These are phyloP conservation scores for Aspergillus clavatus DNA, from an alignment of 2,329 filamentous ascomycete species.

Conservation along the genomic window DNA sequence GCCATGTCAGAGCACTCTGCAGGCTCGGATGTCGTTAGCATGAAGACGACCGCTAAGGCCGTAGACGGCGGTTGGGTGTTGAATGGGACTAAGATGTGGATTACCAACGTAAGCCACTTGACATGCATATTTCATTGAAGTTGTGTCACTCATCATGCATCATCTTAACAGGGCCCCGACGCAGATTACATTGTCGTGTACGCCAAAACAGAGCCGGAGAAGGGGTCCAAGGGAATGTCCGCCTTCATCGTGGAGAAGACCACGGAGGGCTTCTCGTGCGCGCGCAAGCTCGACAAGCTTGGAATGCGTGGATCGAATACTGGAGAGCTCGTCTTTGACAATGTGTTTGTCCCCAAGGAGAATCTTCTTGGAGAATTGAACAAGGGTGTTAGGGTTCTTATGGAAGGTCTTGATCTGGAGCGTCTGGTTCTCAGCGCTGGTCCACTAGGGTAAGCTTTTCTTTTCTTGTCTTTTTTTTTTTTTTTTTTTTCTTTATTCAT, in stretches of 20 bases:
- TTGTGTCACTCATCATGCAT: too few species aligned
- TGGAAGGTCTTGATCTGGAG: constrained; percentile 95
- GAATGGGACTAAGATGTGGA: constrained; percentile 98
- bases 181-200: constrained; percentile 95
- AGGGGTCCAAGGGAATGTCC: constrained; percentile 84
- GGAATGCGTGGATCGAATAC: constrained; percentile 98
- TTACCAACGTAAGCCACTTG: constrained; percentile 72
- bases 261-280: constrained; percentile 73
- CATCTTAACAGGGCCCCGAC: constrained; percentile 60
- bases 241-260: constrained; percentile 78
- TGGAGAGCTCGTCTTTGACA: constrained; percentile 85
- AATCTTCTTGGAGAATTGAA: constrained; percentile 77
- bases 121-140: too few species aligned
- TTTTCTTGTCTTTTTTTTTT: neutral
- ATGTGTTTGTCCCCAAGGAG: constrained; percentile 79
- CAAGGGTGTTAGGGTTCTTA: constrained; percentile 80
- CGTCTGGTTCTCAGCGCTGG: constrained; percentile 86
- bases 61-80: constrained; percentile 82
- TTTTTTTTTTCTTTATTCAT: too few species aligned
- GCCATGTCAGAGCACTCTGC: constrained; percentile 93
- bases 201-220: constrained; percentile 81
- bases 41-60: constrained; percentile 78
- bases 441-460: constrained; percentile 60
- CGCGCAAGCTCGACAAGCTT: constrained; percentile 92
- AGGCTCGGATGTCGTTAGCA: constrained; percentile 90